Base-by-base conservation (phyloP, 768 basidiomycete genomes). In the Serpula lacrymans region DNA sequence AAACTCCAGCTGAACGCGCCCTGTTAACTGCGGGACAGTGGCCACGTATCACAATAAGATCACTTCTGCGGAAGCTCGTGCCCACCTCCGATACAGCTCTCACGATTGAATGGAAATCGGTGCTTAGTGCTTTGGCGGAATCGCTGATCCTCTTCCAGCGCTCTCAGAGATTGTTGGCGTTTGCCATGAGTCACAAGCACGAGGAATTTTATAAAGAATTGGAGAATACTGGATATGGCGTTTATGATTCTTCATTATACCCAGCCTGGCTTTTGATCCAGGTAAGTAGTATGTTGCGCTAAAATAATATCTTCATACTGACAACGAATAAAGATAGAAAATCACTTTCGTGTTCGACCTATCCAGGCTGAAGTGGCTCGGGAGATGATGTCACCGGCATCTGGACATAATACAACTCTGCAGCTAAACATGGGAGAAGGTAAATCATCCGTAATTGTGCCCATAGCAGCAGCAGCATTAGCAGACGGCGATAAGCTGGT, bases 341-440 rank as follows among this genome's bases (percentile, higher is more conserved):
- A 63, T 6, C 59, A 75, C 36, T 62, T 79, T 26, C 41, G 67
- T 5, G 52, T 64, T 20, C 71, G 77, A 4, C 58, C 61, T 0
- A 48, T 76, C 12, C 77, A 79, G 42, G 53, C 55, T 0, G 37
- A 52, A 0, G 54, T 78, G 7, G 71, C 75, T 1, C 37, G 48
- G 3, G 65, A 75, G 35, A 78, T 79, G 77, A 70, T 74, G 17
- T 38, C 50, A 0, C 75, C 78, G 0, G 41, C 39, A 1, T 62
- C 55, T 0, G 42, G 45, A 2, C 12, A 47, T 6, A 79, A 71
- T 34, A 67, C 68, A 0, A 52, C 63, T 5, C 57, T 72, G 21
- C 77, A 78, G 28, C 66, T 78, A 12, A 76, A 79, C 35, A 80
- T 79, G 77, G 77, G 77, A 2, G 77, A 79, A 39, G 78, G 77